phyloP scores from a whole-genome alignment of 257 asterid species.

The Echites panduratus region DNA sequence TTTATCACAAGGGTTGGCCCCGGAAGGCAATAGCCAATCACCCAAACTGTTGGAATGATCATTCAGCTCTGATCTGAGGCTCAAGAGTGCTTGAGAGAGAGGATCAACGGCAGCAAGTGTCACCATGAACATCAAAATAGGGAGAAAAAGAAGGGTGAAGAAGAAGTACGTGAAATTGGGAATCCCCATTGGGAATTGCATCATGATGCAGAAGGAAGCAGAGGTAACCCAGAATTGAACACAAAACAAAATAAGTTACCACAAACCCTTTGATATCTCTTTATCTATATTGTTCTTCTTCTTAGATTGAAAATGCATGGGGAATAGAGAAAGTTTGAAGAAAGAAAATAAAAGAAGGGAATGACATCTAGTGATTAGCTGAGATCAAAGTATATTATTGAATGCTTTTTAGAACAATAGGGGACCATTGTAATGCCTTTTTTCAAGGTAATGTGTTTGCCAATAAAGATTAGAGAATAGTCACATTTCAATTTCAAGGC shows the following conservation, averaged over 20 bases:
- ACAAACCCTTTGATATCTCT: constrained; percentile 18
- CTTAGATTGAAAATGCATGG: constrained; percentile 51
- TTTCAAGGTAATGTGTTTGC: constrained; percentile 36
- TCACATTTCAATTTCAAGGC: constrained; percentile 7
- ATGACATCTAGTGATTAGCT: constrained; percentile 25
- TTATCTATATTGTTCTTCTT: constrained; percentile 8
- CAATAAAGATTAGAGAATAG: constrained; percentile 30
- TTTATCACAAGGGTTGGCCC: constrained; percentile 21
- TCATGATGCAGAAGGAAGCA: constrained; percentile 22
- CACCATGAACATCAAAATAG: constrained; percentile 23
- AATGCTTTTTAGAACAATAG: constrained; percentile 37
- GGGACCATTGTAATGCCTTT: constrained; percentile 40
- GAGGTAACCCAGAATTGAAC: constrained; percentile 13
- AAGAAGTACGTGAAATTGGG: constrained; percentile 28
- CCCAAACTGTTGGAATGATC: constrained; percentile 47
- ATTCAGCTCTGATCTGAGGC: constrained; percentile 59
- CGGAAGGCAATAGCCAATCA: constrained; percentile 60
- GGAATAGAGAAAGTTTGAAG: constrained; percentile 55
- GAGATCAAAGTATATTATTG: constrained; percentile 37
- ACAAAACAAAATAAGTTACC: constrained; percentile 14
- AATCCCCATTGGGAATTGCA: constrained; percentile 86
- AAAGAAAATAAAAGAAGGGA: constrained; percentile 16
- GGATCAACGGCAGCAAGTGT: constrained; percentile 55
- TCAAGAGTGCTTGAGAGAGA: constrained; percentile 64
- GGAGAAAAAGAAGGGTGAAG: constrained; percentile 26